phyloP scores from a whole-genome alignment of 371 early-diverging fungal species.

The Scutellospora calospora region DNA sequence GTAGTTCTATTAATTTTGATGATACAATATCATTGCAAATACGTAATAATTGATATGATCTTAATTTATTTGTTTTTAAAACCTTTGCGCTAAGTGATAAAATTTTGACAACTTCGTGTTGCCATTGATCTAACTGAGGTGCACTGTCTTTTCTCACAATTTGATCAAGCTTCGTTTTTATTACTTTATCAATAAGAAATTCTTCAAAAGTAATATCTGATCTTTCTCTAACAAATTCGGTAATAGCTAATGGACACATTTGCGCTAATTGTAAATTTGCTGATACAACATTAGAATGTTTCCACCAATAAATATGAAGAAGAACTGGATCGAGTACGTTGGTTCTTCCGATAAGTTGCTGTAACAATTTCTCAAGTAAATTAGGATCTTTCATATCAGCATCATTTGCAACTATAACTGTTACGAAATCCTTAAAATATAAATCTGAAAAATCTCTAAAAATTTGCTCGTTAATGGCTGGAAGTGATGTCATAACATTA shows the following conservation, averaged over 20 bases:
- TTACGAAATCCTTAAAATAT: slow-evolving; percentile 39
- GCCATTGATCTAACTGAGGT: slow-evolving; percentile 22
- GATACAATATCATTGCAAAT: slow-evolving; percentile 30
- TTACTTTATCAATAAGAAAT: slow-evolving; percentile 3
- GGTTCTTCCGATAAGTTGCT: neutral
- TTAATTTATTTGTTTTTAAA: neutral
- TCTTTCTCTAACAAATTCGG: neutral
- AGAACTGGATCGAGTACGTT: slow-evolving; percentile 27
- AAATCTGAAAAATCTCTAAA: neutral
- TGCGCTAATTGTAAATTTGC: slow-evolving; percentile 31
- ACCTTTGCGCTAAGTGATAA: slow-evolving; percentile 5
- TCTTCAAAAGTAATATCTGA: neutral
- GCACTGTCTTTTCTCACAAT: neutral
- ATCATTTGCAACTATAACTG: neutral
- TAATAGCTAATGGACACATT: slow-evolving; percentile 26
- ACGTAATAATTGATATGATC: neutral
- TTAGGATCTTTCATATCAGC: neutral
- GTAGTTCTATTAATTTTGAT: neutral
- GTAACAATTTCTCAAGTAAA: neutral
- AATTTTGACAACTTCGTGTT: slow-evolving; percentile 1
- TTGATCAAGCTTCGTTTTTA: neutral
- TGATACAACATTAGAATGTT: neutral
- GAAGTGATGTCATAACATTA: too few species aligned
- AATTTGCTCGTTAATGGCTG: too few species aligned
- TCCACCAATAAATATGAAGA: slow-evolving; percentile 43